Base-by-base conservation (phyloP, 225 moss, liverwort and hornwort species). In the Pleurozium schreberi region DNA sequence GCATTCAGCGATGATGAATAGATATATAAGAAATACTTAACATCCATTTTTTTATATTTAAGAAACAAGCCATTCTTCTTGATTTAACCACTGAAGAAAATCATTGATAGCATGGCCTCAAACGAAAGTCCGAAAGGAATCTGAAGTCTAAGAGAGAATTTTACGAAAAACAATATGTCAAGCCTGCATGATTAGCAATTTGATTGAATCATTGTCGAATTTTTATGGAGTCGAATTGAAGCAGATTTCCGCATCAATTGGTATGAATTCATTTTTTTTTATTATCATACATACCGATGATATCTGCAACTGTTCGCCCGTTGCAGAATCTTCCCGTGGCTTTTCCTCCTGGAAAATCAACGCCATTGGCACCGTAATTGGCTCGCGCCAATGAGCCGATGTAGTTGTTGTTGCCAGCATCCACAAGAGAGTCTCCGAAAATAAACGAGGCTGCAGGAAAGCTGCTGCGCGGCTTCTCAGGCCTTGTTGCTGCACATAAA, bases 361-460 rank as follows among this genome's bases (percentile, higher is more conserved):
- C 84, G 79, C 91, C 91, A 42, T 91, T 91, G 62, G 89, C 91
- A 33, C 89, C 89, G 66, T 91, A 89, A 65, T 91, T 87, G 11
- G 89, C 91, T 79, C 81, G 64, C 12, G 91, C 91, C 43, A 91
- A 59, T 0, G 91, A 89, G n/a, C 84, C 87, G 58, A 91, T 91
- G 91, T 91, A 91, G 85, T 91, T 91, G 89, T 91, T 91, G 87
- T 91, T 91, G 45, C 91, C 91, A 27, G 91, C 89, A 36, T 91
- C 91, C 1, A 91, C 89, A 20, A 91, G 87, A 31, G 91, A 91
- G 66, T 91, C 91, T 11, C 91, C 87, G 60, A 91, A 91, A 50
- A 91, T 74, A 25, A 91, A 89, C 45, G 89, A 71, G 34, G 84
- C 91, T 50, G 66, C 57, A 33, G 90, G 87, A 73, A 50, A 42